Conservation (phyloP, 352 stramenopile species). For the Globisporangium megalacanthum region DNA sequence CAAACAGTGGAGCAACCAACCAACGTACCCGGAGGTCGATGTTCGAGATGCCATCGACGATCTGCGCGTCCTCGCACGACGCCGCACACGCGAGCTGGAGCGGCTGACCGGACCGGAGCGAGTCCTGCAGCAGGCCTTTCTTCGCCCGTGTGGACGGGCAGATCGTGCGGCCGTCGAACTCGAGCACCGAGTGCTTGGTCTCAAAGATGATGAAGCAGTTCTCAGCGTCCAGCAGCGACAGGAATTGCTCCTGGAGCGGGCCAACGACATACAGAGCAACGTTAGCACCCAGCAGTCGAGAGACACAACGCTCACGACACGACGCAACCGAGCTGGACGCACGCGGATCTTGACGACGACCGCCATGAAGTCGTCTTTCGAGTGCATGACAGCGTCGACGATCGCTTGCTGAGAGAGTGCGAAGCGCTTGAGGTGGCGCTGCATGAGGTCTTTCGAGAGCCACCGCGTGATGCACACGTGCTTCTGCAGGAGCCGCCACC, state of each 20-base stretch:
- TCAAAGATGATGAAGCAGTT: constrained; percentile 61
- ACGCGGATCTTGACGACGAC: constrained; percentile 46
- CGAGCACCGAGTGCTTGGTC: constrained; percentile 38
- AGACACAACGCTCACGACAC: neutral
- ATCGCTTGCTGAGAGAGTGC: constrained; percentile 43
- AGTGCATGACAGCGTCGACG: constrained; percentile 36
- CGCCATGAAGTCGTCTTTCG: constrained; percentile 41
- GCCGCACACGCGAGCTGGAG: constrained; percentile 27
- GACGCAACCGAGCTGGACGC: neutral
- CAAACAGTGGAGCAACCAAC: neutral
- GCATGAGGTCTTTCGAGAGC: constrained; percentile 45
- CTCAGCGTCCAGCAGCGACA: constrained; percentile 55
- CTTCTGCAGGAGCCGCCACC: constrained; percentile 54
- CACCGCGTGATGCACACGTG: constrained; percentile 63
- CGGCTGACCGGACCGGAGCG: constrained; percentile 25
- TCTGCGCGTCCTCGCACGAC: constrained; percentile 14
- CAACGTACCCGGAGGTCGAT: constrained; percentile 38
- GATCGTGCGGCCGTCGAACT: constrained; percentile 55
- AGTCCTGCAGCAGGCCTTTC: constrained; percentile 17
- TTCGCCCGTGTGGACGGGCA: constrained; percentile 29
- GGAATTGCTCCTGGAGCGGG: constrained; percentile 34
- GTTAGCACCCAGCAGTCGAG: no score
- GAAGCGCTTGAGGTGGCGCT: constrained; percentile 45
- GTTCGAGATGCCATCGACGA: constrained; percentile 23
- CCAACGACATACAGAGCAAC: neutral